These are phyloP conservation scores for Melastoma malabathricum DNA, from an alignment of 345 rosid species.

Conservation along the genomic window DNA sequence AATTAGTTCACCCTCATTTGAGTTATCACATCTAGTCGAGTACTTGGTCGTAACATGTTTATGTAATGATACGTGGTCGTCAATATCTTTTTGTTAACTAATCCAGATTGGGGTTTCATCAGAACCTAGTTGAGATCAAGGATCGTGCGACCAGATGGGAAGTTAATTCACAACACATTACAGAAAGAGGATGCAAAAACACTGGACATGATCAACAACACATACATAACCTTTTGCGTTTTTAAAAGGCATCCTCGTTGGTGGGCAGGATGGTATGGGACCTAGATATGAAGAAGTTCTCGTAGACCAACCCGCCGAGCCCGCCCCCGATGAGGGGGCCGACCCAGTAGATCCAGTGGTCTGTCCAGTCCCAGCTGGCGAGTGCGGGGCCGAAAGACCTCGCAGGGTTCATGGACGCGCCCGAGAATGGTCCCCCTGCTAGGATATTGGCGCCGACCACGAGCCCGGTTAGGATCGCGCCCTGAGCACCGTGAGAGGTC, in stretches of 20 bases:
- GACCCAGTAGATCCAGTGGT: constrained; percentile 91
- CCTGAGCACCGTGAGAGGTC: constrained; percentile 58
- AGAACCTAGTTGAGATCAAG: no score
- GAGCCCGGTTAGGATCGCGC: constrained; percentile 59
- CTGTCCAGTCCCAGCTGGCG: constrained; percentile 74
- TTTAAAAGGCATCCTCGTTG: constrained; percentile 12
- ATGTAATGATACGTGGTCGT: no score
- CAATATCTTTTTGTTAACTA: no score
- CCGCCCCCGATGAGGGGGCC: constrained; percentile 78
- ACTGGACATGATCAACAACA: no score
- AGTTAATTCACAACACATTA: no score
- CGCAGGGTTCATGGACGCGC: constrained; percentile 96
- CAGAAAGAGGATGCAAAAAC: no score
- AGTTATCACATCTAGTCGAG: no score
- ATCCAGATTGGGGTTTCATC: no score
- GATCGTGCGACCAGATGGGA: no score
- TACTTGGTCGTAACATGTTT: no score
- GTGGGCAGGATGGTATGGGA: constrained; percentile 23
- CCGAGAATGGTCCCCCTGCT: constrained; percentile 76
- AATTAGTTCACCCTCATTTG: no score
- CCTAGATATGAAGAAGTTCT: constrained; percentile 50
- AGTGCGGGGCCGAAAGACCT: constrained; percentile 84
- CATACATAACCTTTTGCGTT: no score
- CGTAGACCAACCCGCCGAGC: constrained; percentile 59
- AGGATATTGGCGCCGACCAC: constrained; percentile 66